phyloP scores from a whole-genome alignment of 164 flowering plant species.

The Chimonanthus salicifolius region DNA sequence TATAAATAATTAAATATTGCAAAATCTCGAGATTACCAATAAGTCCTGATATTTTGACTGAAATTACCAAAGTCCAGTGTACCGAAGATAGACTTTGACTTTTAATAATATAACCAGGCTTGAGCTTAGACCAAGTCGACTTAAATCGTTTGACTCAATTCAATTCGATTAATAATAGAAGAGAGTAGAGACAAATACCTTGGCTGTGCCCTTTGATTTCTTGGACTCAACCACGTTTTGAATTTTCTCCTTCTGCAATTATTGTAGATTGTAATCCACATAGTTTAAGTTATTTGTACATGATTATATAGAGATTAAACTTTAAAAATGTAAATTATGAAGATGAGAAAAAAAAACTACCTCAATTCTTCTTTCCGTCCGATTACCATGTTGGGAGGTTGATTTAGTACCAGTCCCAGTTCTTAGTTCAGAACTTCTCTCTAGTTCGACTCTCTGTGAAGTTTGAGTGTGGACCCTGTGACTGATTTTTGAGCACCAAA shows the following conservation, averaged over 20 bases:
- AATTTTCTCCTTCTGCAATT: neutral
- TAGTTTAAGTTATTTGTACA: neutral
- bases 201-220: constrained; percentile 4
- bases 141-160: neutral
- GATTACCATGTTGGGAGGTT: neutral
- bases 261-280: neutral
- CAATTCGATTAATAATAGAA: too few relatives aligned
- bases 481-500: neutral
- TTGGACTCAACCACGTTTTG: constrained; percentile 7
- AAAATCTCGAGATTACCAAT: neutral
- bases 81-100: neutral
- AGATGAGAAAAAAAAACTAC: neutral
- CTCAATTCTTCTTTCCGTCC: constrained; percentile 1
- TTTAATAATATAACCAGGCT: neutral
- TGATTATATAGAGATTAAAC: neutral
- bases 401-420: constrained; percentile 1
- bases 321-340: too few relatives aligned
- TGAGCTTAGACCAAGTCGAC: neutral
- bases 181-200: neutral
- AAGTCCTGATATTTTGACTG: neutral
- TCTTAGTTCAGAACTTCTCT: constrained; percentile 6
- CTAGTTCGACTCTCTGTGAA: constrained; percentile 1
- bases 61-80: too few relatives aligned
- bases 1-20: neutral
- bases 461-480: constrained; percentile 3